Base-by-base conservation (phyloP, 805 yeast species). In the fission yeast (Schizosaccharomyces pombe) region DNA sequence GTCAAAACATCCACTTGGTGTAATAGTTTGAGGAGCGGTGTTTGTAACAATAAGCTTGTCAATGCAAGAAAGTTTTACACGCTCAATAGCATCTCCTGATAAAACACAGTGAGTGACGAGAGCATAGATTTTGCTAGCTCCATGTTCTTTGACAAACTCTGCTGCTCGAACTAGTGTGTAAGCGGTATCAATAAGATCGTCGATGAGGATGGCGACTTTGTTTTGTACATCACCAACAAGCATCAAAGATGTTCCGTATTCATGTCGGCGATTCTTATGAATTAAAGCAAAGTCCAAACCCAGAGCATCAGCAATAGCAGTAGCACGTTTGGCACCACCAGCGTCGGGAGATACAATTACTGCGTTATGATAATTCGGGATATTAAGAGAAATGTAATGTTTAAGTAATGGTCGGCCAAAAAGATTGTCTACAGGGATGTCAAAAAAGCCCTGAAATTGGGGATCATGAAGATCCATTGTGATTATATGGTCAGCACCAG, bases 401-500 rank as follows among this genome's bases (percentile, higher is more conserved):
- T 84, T 87, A 56, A 89, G 70, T 56, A 91, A 71, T 1, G 96
- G 96, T 64, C 82, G 81, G 52, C 91, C 84, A 65, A 85, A 85
- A 59, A 91, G 66, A 65, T 91, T 91, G 66, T 91, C 99, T 47
- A 91, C 96, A 1, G 96, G 95, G 47, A 91, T 82, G 62, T 87
- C 91, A 64, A 91, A 91, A 63, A 85, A 91, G 3, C 99, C 99
- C 66, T 93, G 97, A 67, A 85, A 91, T 67, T 91, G 98, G 1
- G 97, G 86, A 63, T 91, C 98, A 65, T 91, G 99, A 56, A 91
- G 72, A 64, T 91, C 99, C 96, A 91, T 87, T 1, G 99, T 91
- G 59, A 91, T 86, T 56, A 87, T 79, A 62, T 93, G 91, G 67
- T 91, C 94, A 0, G 77, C 67, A 56, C 84, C 84, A 56, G 80